A percentile compares a stretch with the other conserved stretches of the same genome.
phyloP scores from a whole-genome alignment of 768 basidiomycete genomes.

The Serendipita sp. region DNA sequence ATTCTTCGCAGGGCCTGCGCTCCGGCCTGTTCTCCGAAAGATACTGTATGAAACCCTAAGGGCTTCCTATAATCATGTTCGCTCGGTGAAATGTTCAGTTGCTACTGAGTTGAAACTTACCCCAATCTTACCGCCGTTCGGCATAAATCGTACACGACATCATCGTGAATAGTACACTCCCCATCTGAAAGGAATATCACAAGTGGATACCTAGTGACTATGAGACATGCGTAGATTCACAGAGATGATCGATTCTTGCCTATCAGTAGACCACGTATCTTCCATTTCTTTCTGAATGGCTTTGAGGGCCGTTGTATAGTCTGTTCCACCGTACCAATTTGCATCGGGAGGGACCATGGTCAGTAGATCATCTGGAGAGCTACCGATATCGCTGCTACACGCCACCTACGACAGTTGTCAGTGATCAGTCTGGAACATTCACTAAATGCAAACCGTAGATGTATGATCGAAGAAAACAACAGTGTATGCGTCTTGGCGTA shows the following conservation, averaged over 20 bases:
- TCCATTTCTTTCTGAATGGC: slow-evolving; percentile 26
- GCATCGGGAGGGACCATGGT: slow-evolving; percentile 20
- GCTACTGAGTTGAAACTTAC: slow-evolving; percentile 15
- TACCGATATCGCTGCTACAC: slow-evolving; percentile 31
- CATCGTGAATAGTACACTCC: slow-evolving; percentile 26
- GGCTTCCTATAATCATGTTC: slow-evolving; percentile 25
- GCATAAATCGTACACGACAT: slow-evolving; percentile 25
- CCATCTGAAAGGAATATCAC: slow-evolving; percentile 46
- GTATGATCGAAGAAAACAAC: slow-evolving; percentile 30
- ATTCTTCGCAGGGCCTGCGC: slow-evolving; percentile 27
- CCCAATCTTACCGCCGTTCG: slow-evolving; percentile 29
- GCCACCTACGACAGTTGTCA: slow-evolving; percentile 6
- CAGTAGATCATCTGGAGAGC: slow-evolving; percentile 30
- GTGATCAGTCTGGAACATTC: background rate
- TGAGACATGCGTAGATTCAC: slow-evolving; percentile 2
- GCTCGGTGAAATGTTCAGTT: background rate
- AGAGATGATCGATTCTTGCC: slow-evolving; percentile 17
- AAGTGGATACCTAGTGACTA: slow-evolving; percentile 26
- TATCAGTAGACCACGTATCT: slow-evolving; percentile 33
- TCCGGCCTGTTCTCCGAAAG: slow-evolving; percentile 28
- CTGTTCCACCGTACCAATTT: slow-evolving; percentile 23
- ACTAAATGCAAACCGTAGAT: background rate
- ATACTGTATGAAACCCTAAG: slow-evolving; percentile 41
- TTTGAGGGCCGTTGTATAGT: slow-evolving; percentile 27
- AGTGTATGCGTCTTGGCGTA: slow-evolving; percentile 40